Conservation (phyloP, 176 grass and related monocot species). For the Hordeum vulgare region DNA sequence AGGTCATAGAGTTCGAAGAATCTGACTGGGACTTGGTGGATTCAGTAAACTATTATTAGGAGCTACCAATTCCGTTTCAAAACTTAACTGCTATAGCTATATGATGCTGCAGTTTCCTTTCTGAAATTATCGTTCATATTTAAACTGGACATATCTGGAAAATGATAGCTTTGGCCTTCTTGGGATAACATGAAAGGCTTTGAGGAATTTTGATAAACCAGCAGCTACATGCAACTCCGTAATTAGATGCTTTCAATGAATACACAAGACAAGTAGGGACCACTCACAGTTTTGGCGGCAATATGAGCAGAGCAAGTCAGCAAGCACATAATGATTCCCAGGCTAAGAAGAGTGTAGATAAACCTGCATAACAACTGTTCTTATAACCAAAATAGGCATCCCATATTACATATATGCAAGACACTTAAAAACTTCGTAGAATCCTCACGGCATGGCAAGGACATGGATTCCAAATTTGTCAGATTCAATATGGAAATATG, state of each 20-base stretch:
- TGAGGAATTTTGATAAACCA: neutral
- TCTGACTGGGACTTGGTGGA: neutral
- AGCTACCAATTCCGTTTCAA: neutral
- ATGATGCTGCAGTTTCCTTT: neutral
- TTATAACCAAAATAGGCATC: neutral
- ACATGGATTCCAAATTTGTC: neutral
- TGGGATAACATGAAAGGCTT: neutral
- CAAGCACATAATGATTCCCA: conserved; percentile 70
- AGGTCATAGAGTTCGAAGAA: conserved; percentile 14
- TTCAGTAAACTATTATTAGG: neutral
- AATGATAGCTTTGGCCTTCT: neutral
- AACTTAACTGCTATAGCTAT: neutral
- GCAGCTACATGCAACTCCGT: neutral
- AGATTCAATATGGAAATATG: neutral
- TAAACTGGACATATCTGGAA: neutral
- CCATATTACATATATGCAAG: neutral
- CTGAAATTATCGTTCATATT: neutral
- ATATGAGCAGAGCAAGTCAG: conserved; percentile 85
- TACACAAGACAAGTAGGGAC: conserved; percentile 88
- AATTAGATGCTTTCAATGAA: conserved; percentile 38
- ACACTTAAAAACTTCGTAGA: neutral
- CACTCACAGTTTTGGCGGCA: conserved; percentile 69
- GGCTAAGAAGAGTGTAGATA: conserved; percentile 67
- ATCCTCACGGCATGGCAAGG: neutral
- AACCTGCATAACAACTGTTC: conserved; percentile 58